Evolutionary conservation across 2,329 filamentous ascomycete species (phyloP), one percentile per base, ranked within the genome.

Genomic region (Scopulariopsis brevicaulis): DNA sequence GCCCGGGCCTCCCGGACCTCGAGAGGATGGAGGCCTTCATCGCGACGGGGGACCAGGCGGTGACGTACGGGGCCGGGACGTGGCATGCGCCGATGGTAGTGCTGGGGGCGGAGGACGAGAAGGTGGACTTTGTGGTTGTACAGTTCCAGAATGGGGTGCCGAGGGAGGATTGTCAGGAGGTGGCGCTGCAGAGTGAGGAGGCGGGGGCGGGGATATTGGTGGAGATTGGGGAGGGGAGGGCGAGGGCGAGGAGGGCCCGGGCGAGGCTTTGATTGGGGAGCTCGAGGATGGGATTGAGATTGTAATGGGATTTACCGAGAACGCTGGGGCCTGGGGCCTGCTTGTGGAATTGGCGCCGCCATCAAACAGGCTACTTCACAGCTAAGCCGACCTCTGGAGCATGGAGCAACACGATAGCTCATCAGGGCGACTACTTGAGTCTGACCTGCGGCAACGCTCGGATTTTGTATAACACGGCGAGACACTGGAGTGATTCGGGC

Each of bases 81-180:
- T 99, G 93, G 83, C 94, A 99, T 75, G 91, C 93, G 61, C 94
- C 94, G 0, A 97, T 99, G 93, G 88, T 91, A 15, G 91, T 90
- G 18, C 71, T 97, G 54, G 92, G 92, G 0, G 62, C 68, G 2
- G 58, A 65, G 2, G 77, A 73, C 1, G 73, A 74, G 28, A 78
- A 84, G 22, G 76, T 96, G 54, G 90, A 94, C 68, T 97, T 96
- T 70, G 82, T 96, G 5, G 93, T 97, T 1, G 82, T 89, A 63
- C 93, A 97, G 74, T 94, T 89, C 74, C 85, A 85, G 37, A 97
- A 95, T 70, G 91, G 89, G 2, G 86, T 94, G 14, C 81, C 74
- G 0, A 73, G 79, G 1, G 93, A 97, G 73, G 94, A 99, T 71
- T 96, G 90, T 66, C 90, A 99, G 75, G 85, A 96, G 71, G 83